A percentile compares a stretch with the other conserved stretches of the same genome.
Conservation (phyloP, 2,329 filamentous ascomycete genomes). For the Sporothrix protearum region DNA sequence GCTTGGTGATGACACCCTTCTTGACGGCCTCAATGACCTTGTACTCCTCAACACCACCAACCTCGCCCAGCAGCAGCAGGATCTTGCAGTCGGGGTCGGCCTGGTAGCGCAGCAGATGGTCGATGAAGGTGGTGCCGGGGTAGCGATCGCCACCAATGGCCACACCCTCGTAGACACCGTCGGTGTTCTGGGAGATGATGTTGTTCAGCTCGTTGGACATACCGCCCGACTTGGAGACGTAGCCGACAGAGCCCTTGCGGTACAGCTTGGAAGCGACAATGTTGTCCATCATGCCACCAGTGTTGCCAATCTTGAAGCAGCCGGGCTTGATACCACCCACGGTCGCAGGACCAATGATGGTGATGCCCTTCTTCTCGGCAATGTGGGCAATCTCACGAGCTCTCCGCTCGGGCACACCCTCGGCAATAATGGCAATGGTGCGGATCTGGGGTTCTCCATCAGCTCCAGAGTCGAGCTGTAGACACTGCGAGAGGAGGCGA, state of each 20-base stretch:
- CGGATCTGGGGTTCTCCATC: slow-evolving; percentile 95
- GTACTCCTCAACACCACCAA: slow-evolving; percentile 99
- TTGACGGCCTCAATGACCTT: slow-evolving; percentile 98
- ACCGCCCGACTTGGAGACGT: slow-evolving; percentile 99
- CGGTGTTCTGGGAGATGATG: slow-evolving; percentile 93
- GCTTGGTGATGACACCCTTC: slow-evolving; percentile 92
- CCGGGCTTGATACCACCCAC: slow-evolving; percentile 99
- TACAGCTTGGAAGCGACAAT: slow-evolving; percentile 99
- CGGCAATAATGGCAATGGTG: slow-evolving; percentile 98
- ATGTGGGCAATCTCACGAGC: slow-evolving; percentile 97
- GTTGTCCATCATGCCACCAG: slow-evolving; percentile 99
- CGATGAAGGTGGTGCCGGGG: slow-evolving; percentile 97
- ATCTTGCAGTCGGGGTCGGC: slow-evolving; percentile 98
- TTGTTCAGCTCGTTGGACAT: slow-evolving; percentile 99
- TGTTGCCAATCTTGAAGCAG: slow-evolving; percentile 99
- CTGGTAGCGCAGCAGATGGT: slow-evolving; percentile 95
- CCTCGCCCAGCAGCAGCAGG: slow-evolving; percentile 90
- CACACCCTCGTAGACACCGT: slow-evolving; percentile 98
- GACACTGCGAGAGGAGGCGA: slow-evolving; percentile 96
- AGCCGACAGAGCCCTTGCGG: slow-evolving; percentile 96
- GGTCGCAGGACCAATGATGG: slow-evolving; percentile 96
- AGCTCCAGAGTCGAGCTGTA: slow-evolving; percentile 98
- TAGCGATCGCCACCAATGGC: slow-evolving; percentile 99
- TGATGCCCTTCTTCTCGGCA: slow-evolving; percentile 97
- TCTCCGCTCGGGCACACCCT: slow-evolving; percentile 98